Base-by-base conservation (phyloP, 306 rosid species). In the Albizia julibrissin region DNA sequence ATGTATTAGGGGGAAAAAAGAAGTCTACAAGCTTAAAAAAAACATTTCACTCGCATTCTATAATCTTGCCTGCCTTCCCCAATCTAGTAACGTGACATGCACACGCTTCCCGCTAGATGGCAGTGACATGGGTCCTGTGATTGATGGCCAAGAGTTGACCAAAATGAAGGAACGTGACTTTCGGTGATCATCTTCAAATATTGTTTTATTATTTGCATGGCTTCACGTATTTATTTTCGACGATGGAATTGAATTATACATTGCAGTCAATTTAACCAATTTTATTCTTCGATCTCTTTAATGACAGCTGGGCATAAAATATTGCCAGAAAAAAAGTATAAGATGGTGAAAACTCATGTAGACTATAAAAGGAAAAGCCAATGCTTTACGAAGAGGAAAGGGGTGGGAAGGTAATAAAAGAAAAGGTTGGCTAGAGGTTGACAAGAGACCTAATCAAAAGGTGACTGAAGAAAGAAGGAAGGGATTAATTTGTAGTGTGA, bases 71-170 rank as follows among this genome's bases (percentile, higher is more conserved):
- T 8, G 19, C 19, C 74, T n/a, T 10, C 31, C 40, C 19, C 14
- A 54, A 40, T 54, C 39, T 16, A 42, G 50, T 39, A 43, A 72
- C 49, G 78, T 72, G 78, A 27, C 47, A 59, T 58, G 19, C 72
- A 44, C 73, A 37, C n/a, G 33, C 31, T 71, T 14, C 26, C 27
- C 5, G 13, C 65, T 3, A 0, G 27, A 22, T 58, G 6, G 15
- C 5, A 10, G 2, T 8, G 11, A 19, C n/a, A 50, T 9, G 58
- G 6, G 8, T 54, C 5, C 26, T 21, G 54, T n/a, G 22, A 1
- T 37, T 16, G 11, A 19, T 3, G 5, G 26, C 33, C 16, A 13
- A 5, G 9, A 40, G 47, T 44, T 44, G 75, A 71, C 75, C 75
- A 13, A 2, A 5, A 3, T 40, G 2, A 22, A n/a, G 27, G 13